Base-by-base conservation (phyloP, 164 flowering plant genomes). In the Cinnamomum chago region DNA sequence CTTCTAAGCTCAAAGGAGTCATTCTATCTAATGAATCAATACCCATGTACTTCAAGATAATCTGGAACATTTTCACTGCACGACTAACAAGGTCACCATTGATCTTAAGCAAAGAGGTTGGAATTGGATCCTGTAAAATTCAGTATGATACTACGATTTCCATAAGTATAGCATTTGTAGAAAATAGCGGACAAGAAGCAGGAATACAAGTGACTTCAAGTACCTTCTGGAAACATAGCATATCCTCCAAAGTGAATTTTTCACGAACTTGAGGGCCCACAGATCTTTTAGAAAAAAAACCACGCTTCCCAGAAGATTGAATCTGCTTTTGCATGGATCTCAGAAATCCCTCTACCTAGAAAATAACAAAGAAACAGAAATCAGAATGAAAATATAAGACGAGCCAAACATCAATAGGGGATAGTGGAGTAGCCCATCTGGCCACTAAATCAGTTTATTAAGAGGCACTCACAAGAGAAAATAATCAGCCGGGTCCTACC, bases 141-240 rank as follows among this genome's bases (percentile, higher is more conserved):
- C 72, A 50, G 70, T 13, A 83, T 52, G 79, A 74, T 7, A 35
- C 67, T 13, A 83, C 52, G 79, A 74, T 10, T 71, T 27, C 40
- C 22, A 33, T 65, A 62, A 47, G 50, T 73, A 69, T 22, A 58
- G 33, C 50, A 58, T 22, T 12, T 17, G 11, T 40, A 9, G 2
- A 20, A 69, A 69, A 10, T 23, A 62, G 2, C 24, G 24, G 33
- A 14, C 50, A 64, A 23, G 67, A 22, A 6, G 7, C 67, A 64
- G 22, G 67, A 55, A 14, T 20, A n/a, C 4, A 25, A 67, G 20
- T 22, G 40, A 67, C n/a, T 55, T 55, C 4, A 35, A 22, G 23
- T 77, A 96, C 99, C 97, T 87, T 96, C 73, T 96, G 99, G 82
- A 96, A 96, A 73, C 94, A 92, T n/a, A 96, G 80, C 99, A 96